These are phyloP conservation scores for Penicillium lividum DNA, from an alignment of 495 filamentous ascomycete species.

Conservation along the genomic window DNA sequence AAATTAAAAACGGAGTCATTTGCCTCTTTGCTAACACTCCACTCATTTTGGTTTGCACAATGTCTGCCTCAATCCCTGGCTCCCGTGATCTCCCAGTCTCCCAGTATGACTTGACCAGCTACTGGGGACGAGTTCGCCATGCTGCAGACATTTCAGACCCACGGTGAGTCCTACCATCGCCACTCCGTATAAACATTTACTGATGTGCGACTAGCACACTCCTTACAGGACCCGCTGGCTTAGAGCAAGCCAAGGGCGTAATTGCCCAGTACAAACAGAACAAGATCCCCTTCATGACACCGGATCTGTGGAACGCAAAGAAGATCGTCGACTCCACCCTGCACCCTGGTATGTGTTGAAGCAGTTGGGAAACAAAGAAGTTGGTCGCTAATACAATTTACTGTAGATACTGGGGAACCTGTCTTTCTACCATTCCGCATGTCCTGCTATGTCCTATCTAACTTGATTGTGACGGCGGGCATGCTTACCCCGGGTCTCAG, in stretches of 20 bases:
- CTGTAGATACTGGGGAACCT: conserved; percentile 80
- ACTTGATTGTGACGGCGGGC: conserved; percentile 93
- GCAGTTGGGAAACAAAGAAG: not conserved
- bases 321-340: conserved; percentile 95
- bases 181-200: not conserved
- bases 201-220: conserved; percentile 63
- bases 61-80: conserved; percentile 91
- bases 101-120: conserved; percentile 87
- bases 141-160: conserved; percentile 89
- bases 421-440: conserved; percentile 96
- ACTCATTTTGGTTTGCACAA: conserved; percentile 35
- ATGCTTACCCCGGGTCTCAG: conserved; percentile 83
- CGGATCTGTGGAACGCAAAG: conserved; percentile 92
- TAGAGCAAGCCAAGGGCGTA: conserved; percentile 79
- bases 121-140: conserved; percentile 93
- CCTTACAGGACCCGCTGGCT: conserved; percentile 68
- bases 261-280: conserved; percentile 82
- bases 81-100: conserved; percentile 82
- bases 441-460: conserved; percentile 93
- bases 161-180: conserved; percentile 59
- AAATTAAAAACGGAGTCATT: conserved; percentile 15
- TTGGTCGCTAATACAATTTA: conserved; percentile 10
- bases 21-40: conserved; percentile 11
- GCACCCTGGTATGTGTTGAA: conserved; percentile 71
- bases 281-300: conserved; percentile 73